Percentiles rank a stretch among this genome's conserved stretches.
Conservation (phyloP, 805 yeast genomes). For the Cyberlindnera mrakii region DNA sequence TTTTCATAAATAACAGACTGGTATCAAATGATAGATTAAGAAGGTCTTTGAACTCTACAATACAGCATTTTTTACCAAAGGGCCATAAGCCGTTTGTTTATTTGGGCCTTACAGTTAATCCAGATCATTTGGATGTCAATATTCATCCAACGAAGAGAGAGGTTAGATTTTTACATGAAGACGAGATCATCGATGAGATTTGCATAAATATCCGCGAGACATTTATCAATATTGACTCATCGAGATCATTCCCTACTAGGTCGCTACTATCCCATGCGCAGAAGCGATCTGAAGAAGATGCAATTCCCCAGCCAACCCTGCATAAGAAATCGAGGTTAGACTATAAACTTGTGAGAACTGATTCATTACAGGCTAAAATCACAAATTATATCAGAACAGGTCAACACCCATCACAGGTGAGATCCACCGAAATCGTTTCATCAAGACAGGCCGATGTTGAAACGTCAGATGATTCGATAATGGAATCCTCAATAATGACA, state of each 20-base stretch:
- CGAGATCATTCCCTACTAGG: conserved; percentile 66
- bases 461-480: background rate
- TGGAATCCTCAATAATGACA: background rate
- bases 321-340: conserved; percentile 41
- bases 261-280: conserved; percentile 35
- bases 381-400: conserved; percentile 26
- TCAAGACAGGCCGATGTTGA: background rate
- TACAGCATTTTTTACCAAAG: conserved; percentile 56
- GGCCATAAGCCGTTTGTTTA: conserved; percentile 76
- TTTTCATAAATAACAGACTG: conserved; percentile 81
- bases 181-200: conserved; percentile 68
- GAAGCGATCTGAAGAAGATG: conserved; percentile 18
- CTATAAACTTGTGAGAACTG: conserved; percentile 66
- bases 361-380: conserved; percentile 54
- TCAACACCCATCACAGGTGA: background rate
- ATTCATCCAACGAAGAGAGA: conserved; percentile 95
- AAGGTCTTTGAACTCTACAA: conserved; percentile 51
- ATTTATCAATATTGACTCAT: conserved; percentile 53
- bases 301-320: conserved; percentile 1
- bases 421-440: background rate
- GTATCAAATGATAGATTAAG: conserved; percentile 78
- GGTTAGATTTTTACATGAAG: conserved; percentile 80
- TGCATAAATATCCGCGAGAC: conserved; percentile 41
- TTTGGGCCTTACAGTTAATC: conserved; percentile 57
- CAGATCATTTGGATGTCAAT: conserved; percentile 80